A percentile compares a stretch with the other conserved stretches of the same genome.
Evolutionary conservation across 2,329 filamentous ascomycete genomes (phyloP).

Genomic region (Fusarium sp.): DNA sequence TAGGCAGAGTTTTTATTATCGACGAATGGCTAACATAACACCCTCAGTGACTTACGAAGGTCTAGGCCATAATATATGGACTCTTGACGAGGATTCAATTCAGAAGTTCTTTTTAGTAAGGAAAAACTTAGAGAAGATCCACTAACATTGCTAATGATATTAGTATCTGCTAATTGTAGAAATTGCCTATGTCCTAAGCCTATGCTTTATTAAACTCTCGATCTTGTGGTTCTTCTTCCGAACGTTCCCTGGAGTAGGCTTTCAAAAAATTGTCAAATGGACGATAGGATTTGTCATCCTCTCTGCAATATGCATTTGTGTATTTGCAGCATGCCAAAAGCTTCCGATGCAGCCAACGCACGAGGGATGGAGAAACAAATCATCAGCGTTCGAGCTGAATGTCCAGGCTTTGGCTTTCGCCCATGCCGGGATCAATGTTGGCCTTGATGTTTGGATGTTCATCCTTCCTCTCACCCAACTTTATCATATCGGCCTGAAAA

Average conservation of each 20-base stretch:
- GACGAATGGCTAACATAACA: fast-evolving
- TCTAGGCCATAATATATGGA: neutral
- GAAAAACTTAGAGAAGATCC: fast-evolving
- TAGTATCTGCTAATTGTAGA: neutral
- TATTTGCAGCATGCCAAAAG: neutral
- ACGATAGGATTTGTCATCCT: neutral
- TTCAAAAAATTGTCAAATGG: neutral
- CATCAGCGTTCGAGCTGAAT: neutral
- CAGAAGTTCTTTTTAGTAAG: neutral
- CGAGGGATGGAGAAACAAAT: neutral
- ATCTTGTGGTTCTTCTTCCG: slow-evolving; percentile 4
- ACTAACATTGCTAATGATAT: fast-evolving
- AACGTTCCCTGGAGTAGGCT: neutral
- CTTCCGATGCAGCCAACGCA: neutral
- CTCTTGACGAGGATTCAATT: neutral
- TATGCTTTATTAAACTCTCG: neutral
- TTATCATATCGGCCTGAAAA: neutral
- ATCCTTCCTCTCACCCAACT: neutral
- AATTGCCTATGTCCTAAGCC: neutral
- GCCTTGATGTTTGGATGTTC: slow-evolving; percentile 19
- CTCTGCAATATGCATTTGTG: neutral
- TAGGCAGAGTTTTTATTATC: fast-evolving
- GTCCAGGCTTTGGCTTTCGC: neutral
- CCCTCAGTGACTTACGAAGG: neutral
- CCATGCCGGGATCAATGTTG: neutral